Percentiles rank a stretch among this genome's conserved stretches.
These are phyloP conservation scores for Coniferiporia weirii DNA, from an alignment of 1,284 basidiomycete genomes.

Conservation along the genomic window DNA sequence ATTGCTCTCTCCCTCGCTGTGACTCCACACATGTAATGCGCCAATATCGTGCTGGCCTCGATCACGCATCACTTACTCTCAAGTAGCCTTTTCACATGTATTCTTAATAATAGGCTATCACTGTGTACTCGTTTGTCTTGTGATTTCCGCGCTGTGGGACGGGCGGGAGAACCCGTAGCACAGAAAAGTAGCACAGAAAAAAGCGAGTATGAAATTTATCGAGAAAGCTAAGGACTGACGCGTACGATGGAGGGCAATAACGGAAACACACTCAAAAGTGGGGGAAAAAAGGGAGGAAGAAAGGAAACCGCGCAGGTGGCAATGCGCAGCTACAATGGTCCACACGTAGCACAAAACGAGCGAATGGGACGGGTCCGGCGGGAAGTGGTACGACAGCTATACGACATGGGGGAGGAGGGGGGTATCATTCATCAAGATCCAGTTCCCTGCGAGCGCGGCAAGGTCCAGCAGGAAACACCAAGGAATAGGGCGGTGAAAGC, in stretches of 20 bases:
- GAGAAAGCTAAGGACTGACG: slow-evolving; percentile 11
- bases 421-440: slow-evolving; percentile 4
- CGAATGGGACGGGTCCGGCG: slow-evolving; percentile 4
- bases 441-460: slow-evolving; percentile 2
- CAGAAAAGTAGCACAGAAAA: not conserved
- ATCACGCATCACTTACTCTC: not conserved
- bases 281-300: not conserved
- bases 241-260: slow-evolving; percentile 1
- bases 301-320: not conserved
- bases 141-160: no score
- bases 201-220: slow-evolving; percentile 1
- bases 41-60: not conserved
- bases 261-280: slow-evolving; percentile 3
- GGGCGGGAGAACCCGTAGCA: no score
- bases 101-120: not conserved
- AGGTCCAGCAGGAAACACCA: not conserved
- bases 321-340: not conserved
- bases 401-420: not conserved
- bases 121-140: not conserved
- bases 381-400: not conserved
- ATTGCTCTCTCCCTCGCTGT: not conserved
- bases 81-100: not conserved
- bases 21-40: not conserved
- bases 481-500: not conserved
- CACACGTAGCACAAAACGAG: slow-evolving; percentile 9